These are phyloP conservation scores for Yamadazyma friedrichii DNA, from an alignment of 1,139 yeast genomes.

Conservation along the genomic window DNA sequence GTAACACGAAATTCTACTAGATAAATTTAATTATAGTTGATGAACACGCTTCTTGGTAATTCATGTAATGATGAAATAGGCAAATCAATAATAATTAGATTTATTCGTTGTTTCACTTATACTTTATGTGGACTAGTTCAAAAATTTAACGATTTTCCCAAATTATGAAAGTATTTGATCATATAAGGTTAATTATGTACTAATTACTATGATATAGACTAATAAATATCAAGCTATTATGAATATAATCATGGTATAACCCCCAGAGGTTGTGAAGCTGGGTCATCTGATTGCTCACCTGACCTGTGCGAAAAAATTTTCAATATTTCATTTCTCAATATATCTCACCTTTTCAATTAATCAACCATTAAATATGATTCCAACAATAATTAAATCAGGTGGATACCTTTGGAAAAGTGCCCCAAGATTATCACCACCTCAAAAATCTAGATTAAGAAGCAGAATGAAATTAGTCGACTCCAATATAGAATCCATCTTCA, in stretches of 20 bases:
- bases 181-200: no score
- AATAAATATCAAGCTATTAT: no score
- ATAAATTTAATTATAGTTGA: not conserved
- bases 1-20: no score
- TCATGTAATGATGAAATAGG: no score
- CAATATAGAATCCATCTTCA: constrained; percentile 68
- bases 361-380: not conserved
- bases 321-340: not conserved
- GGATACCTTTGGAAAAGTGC: constrained; percentile 81
- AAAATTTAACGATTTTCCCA: no score
- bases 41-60: not conserved
- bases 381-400: constrained; percentile 41
- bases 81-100: no score
- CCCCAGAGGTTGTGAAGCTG: no score
- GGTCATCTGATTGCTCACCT: not conserved
- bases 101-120: no score
- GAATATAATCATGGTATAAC: no score
- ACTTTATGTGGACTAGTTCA: no score
- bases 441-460: constrained; percentile 79
- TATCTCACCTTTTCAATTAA: not conserved
- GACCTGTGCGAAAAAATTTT: not conserved
- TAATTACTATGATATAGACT: no score
- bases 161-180: no score
- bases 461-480: constrained; percentile 80
- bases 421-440: constrained; percentile 72